These are phyloP conservation scores for Sphaerulina populicola DNA, from an alignment of 2,329 filamentous ascomycete species.

Conservation along the genomic window DNA sequence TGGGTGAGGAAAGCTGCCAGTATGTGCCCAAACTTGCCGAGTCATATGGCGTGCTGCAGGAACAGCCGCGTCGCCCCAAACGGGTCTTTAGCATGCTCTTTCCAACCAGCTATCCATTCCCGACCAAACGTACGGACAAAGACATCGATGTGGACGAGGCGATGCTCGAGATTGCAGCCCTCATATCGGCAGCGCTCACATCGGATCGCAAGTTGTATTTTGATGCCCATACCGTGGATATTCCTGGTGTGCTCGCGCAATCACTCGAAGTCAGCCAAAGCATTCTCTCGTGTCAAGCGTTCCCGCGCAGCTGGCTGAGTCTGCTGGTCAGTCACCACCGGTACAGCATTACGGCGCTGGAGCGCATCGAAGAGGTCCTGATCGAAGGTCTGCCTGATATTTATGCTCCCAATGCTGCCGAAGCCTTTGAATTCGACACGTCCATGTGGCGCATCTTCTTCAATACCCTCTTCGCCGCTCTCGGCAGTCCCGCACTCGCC, in stretches of 20 bases:
- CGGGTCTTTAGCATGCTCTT: constrained; percentile 75
- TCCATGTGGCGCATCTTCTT: constrained; percentile 94
- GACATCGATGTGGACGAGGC: constrained; percentile 58
- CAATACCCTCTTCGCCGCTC: constrained; percentile 75
- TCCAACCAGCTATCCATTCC: constrained; percentile 82
- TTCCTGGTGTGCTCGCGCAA: constrained; percentile 66
- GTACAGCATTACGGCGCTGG: constrained; percentile 75
- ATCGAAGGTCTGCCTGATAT: constrained; percentile 76
- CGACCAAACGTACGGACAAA: constrained; percentile 56
- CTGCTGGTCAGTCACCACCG: constrained; percentile 57
- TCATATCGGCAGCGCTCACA: constrained; percentile 58
- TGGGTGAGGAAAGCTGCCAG: constrained; percentile 73
- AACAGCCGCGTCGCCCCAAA: constrained; percentile 52
- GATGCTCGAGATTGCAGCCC: constrained; percentile 76
- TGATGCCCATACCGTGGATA: constrained; percentile 50
- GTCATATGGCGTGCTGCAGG: constrained; percentile 71
- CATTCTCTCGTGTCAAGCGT: constrained; percentile 80
- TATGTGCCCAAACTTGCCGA: constrained; percentile 87
- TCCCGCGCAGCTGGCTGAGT: constrained; percentile 83
- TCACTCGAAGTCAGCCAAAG: constrained; percentile 79
- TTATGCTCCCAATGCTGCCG: constrained; percentile 65
- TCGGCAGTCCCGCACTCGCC: constrained; percentile 79
- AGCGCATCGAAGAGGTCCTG: constrained; percentile 71
- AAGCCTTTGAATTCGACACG: constrained; percentile 63
- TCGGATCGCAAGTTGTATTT: constrained; percentile 28